Evolutionary conservation across 345 rosid species (phyloP).

Genomic region (Eucalyptus leucophloia): DNA sequence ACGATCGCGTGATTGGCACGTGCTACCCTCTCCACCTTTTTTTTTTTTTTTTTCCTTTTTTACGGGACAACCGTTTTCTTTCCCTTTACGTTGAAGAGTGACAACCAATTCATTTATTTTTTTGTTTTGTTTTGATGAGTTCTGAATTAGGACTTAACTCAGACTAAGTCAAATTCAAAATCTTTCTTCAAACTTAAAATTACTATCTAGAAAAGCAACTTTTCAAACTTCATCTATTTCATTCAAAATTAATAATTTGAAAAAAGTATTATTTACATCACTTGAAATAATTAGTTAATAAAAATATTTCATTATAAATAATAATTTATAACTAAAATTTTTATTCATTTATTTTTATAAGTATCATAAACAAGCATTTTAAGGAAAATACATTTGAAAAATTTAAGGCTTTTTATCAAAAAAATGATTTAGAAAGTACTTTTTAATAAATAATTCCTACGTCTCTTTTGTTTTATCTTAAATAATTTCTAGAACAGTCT

Average conservation of each 20-base stretch:
- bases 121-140: background rate
- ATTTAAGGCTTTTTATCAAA: no score
- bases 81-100: background rate
- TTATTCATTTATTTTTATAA: background rate
- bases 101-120: no score
- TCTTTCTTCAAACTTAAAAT: background rate
- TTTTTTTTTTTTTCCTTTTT: background rate
- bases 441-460: accelerated
- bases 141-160: background rate
- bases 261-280: accelerated
- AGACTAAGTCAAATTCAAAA: background rate
- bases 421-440: background rate
- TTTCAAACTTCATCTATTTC: accelerated
- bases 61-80: background rate
- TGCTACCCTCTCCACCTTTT: background rate
- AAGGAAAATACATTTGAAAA: background rate
- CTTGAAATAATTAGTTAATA: accelerated
- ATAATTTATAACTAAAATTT: background rate
- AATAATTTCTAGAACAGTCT: accelerated
- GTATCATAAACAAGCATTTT: accelerated
- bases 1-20: background rate
- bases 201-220: background rate
- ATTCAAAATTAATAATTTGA: accelerated
- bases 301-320: background rate
- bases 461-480: accelerated